Evolutionary conservation across 345 rosid genomes (phyloP).

Genomic region (Salix brachista): DNA sequence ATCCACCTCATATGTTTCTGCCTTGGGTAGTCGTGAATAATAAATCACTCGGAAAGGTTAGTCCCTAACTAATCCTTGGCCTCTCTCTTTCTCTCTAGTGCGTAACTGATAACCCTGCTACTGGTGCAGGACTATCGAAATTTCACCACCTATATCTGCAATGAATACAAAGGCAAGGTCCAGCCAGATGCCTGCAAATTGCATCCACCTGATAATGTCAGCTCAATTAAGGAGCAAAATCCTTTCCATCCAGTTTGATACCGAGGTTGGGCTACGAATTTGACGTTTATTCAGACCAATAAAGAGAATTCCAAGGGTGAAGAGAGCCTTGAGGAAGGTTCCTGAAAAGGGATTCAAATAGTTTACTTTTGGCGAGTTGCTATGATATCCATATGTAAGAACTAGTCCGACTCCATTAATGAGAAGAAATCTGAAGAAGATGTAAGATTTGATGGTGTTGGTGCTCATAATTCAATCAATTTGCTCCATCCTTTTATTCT

Average conservation of each 20-base stretch:
- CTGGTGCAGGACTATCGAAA: slow-evolving; percentile 36
- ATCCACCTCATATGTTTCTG: slow-evolving; percentile 29
- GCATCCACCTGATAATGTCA: not conserved
- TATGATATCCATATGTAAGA: not conserved
- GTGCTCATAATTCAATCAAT: not conserved
- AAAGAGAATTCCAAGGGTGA: slow-evolving; percentile 3
- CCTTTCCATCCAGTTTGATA: slow-evolving; percentile 10
- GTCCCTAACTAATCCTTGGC: not conserved
- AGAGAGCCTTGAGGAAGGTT: not conserved
- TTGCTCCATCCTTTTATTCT: not conserved
- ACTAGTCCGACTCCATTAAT: too few species aligned
- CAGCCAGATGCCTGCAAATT: slow-evolving; percentile 28
- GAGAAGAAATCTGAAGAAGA: not conserved
- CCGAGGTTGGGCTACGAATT: not conserved
- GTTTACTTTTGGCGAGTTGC: not conserved
- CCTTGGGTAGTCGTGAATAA: slow-evolving; percentile 44
- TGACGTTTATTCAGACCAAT: not conserved
- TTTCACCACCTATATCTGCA: slow-evolving; percentile 33
- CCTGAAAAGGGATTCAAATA: not conserved
- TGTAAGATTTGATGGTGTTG: not conserved
- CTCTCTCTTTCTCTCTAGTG: not conserved
- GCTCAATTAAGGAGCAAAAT: slow-evolving; percentile 1
- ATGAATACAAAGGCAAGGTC: slow-evolving; percentile 28
- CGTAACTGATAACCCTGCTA: not conserved
- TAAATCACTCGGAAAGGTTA: slow-evolving; percentile 27